These are phyloP conservation scores for Penicillium oxalicum DNA, from an alignment of 2,329 filamentous ascomycete species.

Conservation along the genomic window DNA sequence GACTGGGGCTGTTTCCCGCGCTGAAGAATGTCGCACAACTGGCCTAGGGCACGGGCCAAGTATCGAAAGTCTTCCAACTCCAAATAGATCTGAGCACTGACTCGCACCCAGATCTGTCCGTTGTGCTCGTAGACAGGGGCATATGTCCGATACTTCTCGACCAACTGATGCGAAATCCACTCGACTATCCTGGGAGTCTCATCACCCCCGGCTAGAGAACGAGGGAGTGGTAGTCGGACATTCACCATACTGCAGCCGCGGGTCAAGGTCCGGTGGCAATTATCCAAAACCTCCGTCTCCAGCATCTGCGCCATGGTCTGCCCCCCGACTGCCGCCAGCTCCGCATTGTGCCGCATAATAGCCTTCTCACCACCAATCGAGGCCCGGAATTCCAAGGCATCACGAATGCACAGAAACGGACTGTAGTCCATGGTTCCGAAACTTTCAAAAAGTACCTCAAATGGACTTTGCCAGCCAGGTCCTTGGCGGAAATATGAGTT, in stretches of 20 bases:
- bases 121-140: constrained; percentile 56
- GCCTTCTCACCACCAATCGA: constrained; percentile 61
- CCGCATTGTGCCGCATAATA: constrained; percentile 56
- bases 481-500: constrained; percentile 6
- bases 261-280: constrained; percentile 11
- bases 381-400: constrained; percentile 61
- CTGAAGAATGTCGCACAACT: constrained; percentile 14
- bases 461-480: constrained; percentile 45
- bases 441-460: constrained; percentile 64
- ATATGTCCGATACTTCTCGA: constrained; percentile 60
- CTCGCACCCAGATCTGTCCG: constrained; percentile 58
- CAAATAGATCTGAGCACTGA: constrained; percentile 74
- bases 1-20: not conserved
- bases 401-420: constrained; percentile 63
- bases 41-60: constrained; percentile 46
- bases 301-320: constrained; percentile 53
- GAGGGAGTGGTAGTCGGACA: constrained; percentile 58
- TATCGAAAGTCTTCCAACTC: constrained; percentile 67
- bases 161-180: constrained; percentile 52
- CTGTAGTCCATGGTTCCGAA: constrained; percentile 64
- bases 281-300: constrained; percentile 61
- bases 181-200: constrained; percentile 39
- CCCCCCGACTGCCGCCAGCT: constrained; percentile 59
- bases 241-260: constrained; percentile 59
- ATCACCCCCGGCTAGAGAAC: constrained; percentile 14